Evolutionary conservation across 371 early-diverging fungal species (phyloP).

Genomic region (Mortierella sp.): DNA sequence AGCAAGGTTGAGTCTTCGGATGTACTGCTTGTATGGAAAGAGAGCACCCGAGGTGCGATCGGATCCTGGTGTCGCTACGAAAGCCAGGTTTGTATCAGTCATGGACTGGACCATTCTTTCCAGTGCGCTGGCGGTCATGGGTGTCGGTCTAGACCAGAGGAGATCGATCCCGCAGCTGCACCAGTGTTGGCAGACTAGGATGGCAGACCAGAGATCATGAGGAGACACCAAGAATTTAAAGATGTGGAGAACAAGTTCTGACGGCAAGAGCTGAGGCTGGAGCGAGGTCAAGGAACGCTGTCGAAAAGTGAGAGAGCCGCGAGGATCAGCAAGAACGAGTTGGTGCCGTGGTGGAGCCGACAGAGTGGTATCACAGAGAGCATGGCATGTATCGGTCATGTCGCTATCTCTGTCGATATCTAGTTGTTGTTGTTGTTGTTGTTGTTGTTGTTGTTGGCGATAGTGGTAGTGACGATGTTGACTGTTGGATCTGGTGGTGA

Average conservation of each 20-base stretch:
- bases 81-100: slow-evolving; percentile 30
- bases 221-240: neutral
- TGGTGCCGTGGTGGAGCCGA: slow-evolving; percentile 5
- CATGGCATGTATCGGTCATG: slow-evolving; percentile 1
- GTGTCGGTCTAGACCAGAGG: slow-evolving; percentile 13
- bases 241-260: neutral
- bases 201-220: slow-evolving; percentile 7
- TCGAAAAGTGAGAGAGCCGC: slow-evolving; percentile 50
- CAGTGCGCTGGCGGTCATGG: slow-evolving; percentile 13
- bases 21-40: slow-evolving; percentile 57
- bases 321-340: slow-evolving; percentile 30
- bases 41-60: slow-evolving; percentile 4
- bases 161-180: slow-evolving; percentile 10
- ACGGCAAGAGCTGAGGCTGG: slow-evolving; percentile 6
- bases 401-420: slow-evolving; percentile 13
- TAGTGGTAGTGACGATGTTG: neutral
- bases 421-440: neutral
- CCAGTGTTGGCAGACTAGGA: slow-evolving; percentile 13
- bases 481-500: neutral
- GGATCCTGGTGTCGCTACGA: slow-evolving; percentile 9
- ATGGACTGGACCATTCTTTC: slow-evolving; percentile 45
- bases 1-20: slow-evolving; percentile 67
- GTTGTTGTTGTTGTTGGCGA: neutral
- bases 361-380: neutral
- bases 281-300: slow-evolving; percentile 6